These are phyloP conservation scores for Patellifolia procumbens DNA, from an alignment of 179 eudicot genomes.

Conservation along the genomic window DNA sequence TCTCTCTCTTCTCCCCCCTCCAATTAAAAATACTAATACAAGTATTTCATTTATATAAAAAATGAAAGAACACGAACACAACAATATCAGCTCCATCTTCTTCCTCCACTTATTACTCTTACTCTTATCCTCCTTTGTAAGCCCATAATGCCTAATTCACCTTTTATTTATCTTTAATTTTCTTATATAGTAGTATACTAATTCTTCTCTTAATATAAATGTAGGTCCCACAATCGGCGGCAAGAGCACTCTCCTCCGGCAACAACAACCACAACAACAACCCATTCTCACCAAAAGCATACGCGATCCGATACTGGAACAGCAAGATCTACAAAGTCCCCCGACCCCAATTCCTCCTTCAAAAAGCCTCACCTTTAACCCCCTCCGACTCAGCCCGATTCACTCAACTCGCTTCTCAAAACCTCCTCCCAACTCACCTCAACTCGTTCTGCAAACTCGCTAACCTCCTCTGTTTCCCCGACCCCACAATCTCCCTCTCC, in stretches of 20 bases:
- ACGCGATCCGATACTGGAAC: conserved; percentile 71
- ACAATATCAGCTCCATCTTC: conserved; percentile 28
- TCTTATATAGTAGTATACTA: not conserved
- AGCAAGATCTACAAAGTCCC: conserved; percentile 74
- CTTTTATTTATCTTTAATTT: not conserved
- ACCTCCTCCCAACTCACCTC: conserved; percentile 51
- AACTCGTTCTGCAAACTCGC: conserved; percentile 69
- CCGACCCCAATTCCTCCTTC: conserved; percentile 56
- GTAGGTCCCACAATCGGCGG: conserved; percentile 18
- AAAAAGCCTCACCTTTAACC: conserved; percentile 65
- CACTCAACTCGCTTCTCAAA: conserved; percentile 51
- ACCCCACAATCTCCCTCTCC: conserved; percentile 13
- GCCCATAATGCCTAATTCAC: not conserved
- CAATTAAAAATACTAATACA: not conserved
- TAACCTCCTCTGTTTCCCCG: conserved; percentile 55
- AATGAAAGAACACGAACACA: conserved; percentile 20
- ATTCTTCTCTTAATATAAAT: not conserved
- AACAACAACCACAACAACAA: too few species aligned
- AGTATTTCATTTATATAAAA: too few species aligned
- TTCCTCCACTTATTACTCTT: conserved; percentile 21
- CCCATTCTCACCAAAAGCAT: conserved; percentile 71
- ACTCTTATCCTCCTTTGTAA: conserved; percentile 43
- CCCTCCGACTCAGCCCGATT: conserved; percentile 55
- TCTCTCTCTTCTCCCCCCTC: conserved; percentile 8
- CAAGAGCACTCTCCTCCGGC: conserved; percentile 23